Evolutionary conservation across 2,329 filamentous ascomycete species (phyloP).

Genomic region (Nothophoma quercina): DNA sequence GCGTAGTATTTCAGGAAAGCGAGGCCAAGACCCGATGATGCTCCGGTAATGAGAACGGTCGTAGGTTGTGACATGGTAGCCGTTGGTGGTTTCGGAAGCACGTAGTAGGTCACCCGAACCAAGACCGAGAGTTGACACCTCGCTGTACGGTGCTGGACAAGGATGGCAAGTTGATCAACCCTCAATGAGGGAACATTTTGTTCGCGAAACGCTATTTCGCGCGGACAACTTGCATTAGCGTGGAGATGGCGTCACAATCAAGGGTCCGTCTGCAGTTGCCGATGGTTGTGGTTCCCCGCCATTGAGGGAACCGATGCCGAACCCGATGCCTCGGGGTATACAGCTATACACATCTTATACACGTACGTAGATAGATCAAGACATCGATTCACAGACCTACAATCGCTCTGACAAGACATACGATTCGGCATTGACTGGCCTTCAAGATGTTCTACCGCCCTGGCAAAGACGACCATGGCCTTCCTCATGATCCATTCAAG

Average conservation of each 20-base stretch:
- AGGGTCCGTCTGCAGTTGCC: slow-evolving; percentile 17
- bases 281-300: slow-evolving; percentile 20
- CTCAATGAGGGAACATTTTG: not conserved
- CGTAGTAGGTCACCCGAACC: not conserved
- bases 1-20: slow-evolving; percentile 55
- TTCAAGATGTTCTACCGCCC: slow-evolving; percentile 61
- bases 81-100: not conserved
- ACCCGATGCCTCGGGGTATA: not conserved
- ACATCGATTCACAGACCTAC: not conserved
- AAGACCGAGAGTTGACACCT: slow-evolving; percentile 1
- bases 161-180: not conserved
- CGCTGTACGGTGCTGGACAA: not conserved
- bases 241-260: not conserved
- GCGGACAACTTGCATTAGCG: slow-evolving; percentile 19
- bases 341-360: not conserved
- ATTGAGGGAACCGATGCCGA: not conserved
- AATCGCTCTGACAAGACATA: not conserved
- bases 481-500: slow-evolving; percentile 65
- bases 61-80: slow-evolving; percentile 15
- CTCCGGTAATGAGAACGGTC: slow-evolving; percentile 92
- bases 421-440: not conserved
- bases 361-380: not conserved
- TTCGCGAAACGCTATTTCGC: not conserved
- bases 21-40: slow-evolving; percentile 88
- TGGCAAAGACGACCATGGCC: slow-evolving; percentile 59